Evolutionary conservation across 805 yeast genomes (phyloP), one percentile per base, ranked within the genome.

Genomic region (Zygoascus biomembranicola): DNA sequence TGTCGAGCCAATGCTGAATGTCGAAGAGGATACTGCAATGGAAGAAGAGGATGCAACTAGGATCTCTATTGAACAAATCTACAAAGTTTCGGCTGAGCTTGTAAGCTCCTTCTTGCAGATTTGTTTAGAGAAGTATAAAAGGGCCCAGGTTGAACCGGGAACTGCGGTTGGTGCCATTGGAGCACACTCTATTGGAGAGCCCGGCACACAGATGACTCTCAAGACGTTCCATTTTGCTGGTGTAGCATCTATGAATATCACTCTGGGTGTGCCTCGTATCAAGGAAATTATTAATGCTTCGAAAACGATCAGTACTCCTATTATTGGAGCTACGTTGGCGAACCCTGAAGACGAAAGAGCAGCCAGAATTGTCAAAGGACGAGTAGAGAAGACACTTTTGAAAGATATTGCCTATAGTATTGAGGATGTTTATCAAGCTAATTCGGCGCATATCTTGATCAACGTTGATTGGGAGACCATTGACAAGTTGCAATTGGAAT

Each of bases 101-200:
- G 78, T 94, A 16, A 69, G 68, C 14, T 78, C 75, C 59, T 94
- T 94, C 70, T 73, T 94, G 64, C 77, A 79, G 48, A 79, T 86
- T 61, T 87, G 97, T 61, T 76, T 92, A 55, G 73, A 74, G 61
- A 94, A 94, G 71, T 94, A 94, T 65, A 81, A 81, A 52, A 78
- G 85, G 60, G 97, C 99, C 8, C 84, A 84, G 71, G 97, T 94
- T 16, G 99, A 94, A 69, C 99, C 99, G 1, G 99, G 98, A 57
- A 94, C 99, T 3, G 99, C 99, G 2, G 98, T 94, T 52, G 99
- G 99, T 60, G 98, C 99, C 26, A 90, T 94, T 72, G 99, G 98
- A 61, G 99, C 99, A 0, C 99, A 94, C 68, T 88, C 97, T 45
- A 94, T 94, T 75, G 99, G 99, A 73, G 99, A 92, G 67, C 99